These are phyloP conservation scores for Barnettozyma hawaiiensis DNA, from an alignment of 1,139 yeast species.

Conservation along the genomic window DNA sequence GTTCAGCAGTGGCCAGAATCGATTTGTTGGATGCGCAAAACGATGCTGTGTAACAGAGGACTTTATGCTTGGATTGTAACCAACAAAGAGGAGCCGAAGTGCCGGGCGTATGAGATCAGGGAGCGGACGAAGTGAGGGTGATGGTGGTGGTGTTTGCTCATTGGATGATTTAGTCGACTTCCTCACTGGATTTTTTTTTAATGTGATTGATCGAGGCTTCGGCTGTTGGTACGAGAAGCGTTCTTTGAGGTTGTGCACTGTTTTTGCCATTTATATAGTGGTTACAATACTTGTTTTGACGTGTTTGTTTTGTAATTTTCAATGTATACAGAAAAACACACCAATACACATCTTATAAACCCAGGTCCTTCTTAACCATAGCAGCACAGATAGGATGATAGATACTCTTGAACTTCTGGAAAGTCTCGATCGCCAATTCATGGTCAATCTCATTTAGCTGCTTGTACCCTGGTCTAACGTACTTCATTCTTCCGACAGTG, in stretches of 20 bases:
- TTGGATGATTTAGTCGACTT: not conserved
- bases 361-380: conserved; percentile 71
- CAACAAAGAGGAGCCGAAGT: conserved; percentile 50
- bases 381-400: conserved; percentile 86
- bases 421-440: conserved; percentile 59
- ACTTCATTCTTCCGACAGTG: conserved; percentile 92
- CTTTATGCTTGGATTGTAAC: conserved; percentile 68
- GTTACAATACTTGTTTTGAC: too few species aligned
- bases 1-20: conserved; percentile 64
- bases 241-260: not conserved
- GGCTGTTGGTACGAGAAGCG: not conserved
- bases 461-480: conserved; percentile 80
- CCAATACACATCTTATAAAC: conserved; percentile 12
- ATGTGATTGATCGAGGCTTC: not conserved
- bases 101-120: conserved; percentile 20
- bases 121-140: conserved; percentile 13
- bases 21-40: conserved; percentile 67
- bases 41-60: conserved; percentile 66
- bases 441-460: conserved; percentile 60
- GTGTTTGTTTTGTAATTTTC: too few species aligned
- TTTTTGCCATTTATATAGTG: conserved; percentile 1
- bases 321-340: not conserved
- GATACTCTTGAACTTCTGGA: conserved; percentile 46
- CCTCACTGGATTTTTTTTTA: too few species aligned
- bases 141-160: too few species aligned